These are phyloP conservation scores for Allomyces javanicus DNA, from an alignment of 192 early-diverging fungal species.

Conservation along the genomic window DNA sequence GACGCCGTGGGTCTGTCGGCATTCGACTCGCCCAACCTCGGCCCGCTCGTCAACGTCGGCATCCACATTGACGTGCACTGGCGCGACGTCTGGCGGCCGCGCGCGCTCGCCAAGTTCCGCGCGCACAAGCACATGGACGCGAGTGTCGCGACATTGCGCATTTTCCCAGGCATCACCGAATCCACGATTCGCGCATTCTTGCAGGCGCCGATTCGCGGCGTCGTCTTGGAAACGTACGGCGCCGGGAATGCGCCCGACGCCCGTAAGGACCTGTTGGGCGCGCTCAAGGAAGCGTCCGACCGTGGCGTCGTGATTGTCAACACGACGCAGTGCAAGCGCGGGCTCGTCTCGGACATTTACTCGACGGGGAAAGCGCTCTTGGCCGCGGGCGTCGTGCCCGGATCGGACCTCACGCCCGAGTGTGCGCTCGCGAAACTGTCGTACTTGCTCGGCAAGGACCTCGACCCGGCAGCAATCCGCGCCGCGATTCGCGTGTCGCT, in stretches of 20 bases:
- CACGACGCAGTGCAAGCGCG: slow-evolving; percentile 71
- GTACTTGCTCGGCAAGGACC: slow-evolving; percentile 60
- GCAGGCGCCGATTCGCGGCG: slow-evolving; percentile 62
- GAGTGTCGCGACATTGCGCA: slow-evolving; percentile 66
- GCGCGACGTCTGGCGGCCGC: slow-evolving; percentile 68
- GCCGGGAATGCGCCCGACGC: slow-evolving; percentile 90
- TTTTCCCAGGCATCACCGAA: slow-evolving; percentile 88
- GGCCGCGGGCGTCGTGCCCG: slow-evolving; percentile 62
- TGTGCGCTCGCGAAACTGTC: slow-evolving; percentile 91
- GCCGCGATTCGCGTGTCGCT: slow-evolving; percentile 63
- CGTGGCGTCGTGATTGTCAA: slow-evolving; percentile 94
- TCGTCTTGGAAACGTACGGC: slow-evolving; percentile 91
- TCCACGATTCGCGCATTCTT: slow-evolving; percentile 72
- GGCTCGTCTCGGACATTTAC: slow-evolving; percentile 76
- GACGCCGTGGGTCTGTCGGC: slow-evolving; percentile 67
- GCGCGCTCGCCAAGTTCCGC: slow-evolving; percentile 58
- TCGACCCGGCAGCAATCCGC: slow-evolving; percentile 48
- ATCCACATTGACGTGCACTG: slow-evolving; percentile 91
- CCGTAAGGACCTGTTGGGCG: slow-evolving; percentile 61
- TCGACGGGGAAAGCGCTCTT: slow-evolving; percentile 70
- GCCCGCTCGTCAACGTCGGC: slow-evolving; percentile 82
- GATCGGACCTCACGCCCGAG: slow-evolving; percentile 88
- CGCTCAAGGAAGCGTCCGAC: slow-evolving; percentile 65
- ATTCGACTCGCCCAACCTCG: slow-evolving; percentile 70
- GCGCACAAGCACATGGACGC: slow-evolving; percentile 70